Evolutionary conservation across 495 filamentous ascomycete genomes (phyloP).

Genomic region (Rhypophila decipiens): DNA sequence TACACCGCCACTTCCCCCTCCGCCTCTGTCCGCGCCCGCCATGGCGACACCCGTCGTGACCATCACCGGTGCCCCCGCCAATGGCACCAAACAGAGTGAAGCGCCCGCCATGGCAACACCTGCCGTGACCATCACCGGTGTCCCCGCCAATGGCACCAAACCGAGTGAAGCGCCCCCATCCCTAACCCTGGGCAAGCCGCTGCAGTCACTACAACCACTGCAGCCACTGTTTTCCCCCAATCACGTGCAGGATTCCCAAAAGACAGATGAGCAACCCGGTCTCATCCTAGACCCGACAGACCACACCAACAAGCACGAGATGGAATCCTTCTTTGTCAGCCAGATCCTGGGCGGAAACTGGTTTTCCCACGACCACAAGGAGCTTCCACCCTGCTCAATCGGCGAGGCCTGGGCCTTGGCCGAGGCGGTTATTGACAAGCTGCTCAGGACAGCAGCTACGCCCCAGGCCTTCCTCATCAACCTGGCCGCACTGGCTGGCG

Average conservation of each 20-base stretch:
- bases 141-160: no score
- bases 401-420: constrained; percentile 43
- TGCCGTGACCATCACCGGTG: no score
- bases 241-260: constrained; percentile 3
- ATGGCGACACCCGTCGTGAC: constrained; percentile 42
- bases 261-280: constrained; percentile 1
- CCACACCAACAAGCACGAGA: constrained; percentile 39
- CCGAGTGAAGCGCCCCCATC: no score
- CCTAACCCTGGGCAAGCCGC: no score
- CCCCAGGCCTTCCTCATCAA: constrained; percentile 49
- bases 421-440: constrained; percentile 37
- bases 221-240: constrained; percentile 1
- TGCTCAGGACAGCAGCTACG: constrained; percentile 32
- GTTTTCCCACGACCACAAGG: constrained; percentile 31
- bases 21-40: constrained; percentile 1
- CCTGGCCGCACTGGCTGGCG: constrained; percentile 43
- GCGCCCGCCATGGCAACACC: no score
- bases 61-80: constrained; percentile 48
- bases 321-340: constrained; percentile 40
- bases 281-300: constrained; percentile 29
- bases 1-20: constrained; percentile 51
- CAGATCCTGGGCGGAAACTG: constrained; percentile 36
- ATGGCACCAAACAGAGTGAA: no score
- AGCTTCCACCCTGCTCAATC: constrained; percentile 29
- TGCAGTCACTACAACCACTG: no score